Percentiles rank a stretch among this genome's conserved stretches.
Evolutionary conservation across 306 rosid genomes (phyloP).

Genomic region (Dalbergia oliveri): DNA sequence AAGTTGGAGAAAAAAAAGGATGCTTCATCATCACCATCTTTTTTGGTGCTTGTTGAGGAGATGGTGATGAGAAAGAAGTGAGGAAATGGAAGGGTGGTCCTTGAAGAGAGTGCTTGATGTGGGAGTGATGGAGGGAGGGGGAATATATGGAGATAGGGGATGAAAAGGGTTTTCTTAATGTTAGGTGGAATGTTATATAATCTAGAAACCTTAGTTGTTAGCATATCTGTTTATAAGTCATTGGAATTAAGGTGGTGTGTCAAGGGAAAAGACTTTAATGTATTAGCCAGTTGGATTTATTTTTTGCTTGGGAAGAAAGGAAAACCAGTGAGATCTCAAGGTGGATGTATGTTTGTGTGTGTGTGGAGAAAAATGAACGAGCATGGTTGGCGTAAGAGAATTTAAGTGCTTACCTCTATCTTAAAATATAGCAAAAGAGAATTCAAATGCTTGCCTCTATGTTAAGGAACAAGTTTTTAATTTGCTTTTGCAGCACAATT

Average conservation of each 20-base stretch:
- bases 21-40: conserved; percentile 50
- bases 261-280: conserved; percentile 34
- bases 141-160: conserved; percentile 50
- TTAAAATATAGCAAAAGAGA: conserved; percentile 30
- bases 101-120: conserved; percentile 41
- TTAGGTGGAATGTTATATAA: conserved; percentile 46
- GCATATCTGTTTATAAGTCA: conserved; percentile 40
- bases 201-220: conserved; percentile 47
- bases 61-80: conserved; percentile 8
- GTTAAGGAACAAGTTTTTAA: conserved; percentile 44
- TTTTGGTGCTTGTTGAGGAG: not conserved
- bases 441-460: conserved; percentile 41
- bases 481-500: conserved; percentile 35
- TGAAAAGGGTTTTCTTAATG: not conserved
- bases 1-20: conserved; percentile 39
- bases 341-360: conserved; percentile 21
- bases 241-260: conserved; percentile 52
- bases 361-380: not conserved
- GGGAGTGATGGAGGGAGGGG: conserved; percentile 47
- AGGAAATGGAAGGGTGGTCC: conserved; percentile 30
- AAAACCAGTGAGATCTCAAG: conserved; percentile 49
- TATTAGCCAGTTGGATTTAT: conserved; percentile 50
- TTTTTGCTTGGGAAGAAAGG: conserved; percentile 72
- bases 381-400: not conserved
- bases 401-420: conserved; percentile 41